Evolutionary conservation across 805 yeast genomes (phyloP), one percentile per base, ranked within the genome.

Genomic region (Blastobotrys peoriensis): DNA sequence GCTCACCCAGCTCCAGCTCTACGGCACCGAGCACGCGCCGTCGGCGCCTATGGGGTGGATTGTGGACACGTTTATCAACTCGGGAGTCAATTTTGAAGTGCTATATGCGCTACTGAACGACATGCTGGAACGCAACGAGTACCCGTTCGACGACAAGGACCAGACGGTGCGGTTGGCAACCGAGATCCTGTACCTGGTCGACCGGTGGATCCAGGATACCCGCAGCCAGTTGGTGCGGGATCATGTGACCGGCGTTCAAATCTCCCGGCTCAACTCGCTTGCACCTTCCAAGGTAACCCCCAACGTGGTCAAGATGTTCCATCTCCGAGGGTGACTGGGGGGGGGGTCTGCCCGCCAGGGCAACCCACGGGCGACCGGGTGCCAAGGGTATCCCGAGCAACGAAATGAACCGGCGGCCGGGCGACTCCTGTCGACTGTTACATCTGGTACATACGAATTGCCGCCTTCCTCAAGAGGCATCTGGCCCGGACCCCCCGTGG

Each of bases 1-100:
- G 38, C 69, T 86, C 53, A 82, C 85, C 47, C 68, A 83, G 48
- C 66, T 86, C 38, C 71, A 81, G 52, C 76, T 75, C 52, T 72
- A 79, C 53, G 68, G 83, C 34, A 67, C 69, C 30, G 75, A 71
- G 43, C 54, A 60, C 36, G 53, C 63, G 34, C 66, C 69, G 42
- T 58, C 48, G 55, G 74, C 60, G 56, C 81, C 54, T 1, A 44
- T 45, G 2, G 67, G 68, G 22, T 67, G 70, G 70, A 59, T 66
- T 33, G 60, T 63, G 5, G 67, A 66, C 36, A 60, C 70, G 3
- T 59, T 67, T 38, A 43, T 58, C 17, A 54, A 55, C 8, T 67
- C 68, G 3, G 68, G 69, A 5, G 60, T 63, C 23, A 40, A 54
- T 15, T 46, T 22, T 19, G 64, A 57, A 36, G 45, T 53, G 27